Conservation (phyloP, 257 asterid species). For the Capsicum baccatum region DNA sequence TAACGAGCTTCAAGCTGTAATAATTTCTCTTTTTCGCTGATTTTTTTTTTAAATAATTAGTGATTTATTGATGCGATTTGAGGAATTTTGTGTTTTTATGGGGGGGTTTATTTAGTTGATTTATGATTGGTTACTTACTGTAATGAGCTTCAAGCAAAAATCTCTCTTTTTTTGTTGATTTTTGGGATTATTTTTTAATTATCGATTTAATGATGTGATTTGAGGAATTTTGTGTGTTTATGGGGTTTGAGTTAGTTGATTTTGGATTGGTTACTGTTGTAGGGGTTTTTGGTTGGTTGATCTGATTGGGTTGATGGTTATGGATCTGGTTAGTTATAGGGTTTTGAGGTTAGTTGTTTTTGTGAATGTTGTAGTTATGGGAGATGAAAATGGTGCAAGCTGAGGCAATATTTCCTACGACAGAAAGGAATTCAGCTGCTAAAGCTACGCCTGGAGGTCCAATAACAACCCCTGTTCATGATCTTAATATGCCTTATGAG, state of each 20-base stretch:
- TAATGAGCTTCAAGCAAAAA: constrained; percentile 17
- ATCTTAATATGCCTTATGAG: constrained; percentile 93
- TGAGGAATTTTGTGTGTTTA: not conserved
- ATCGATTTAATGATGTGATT: not conserved
- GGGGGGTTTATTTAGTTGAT: too few species aligned
- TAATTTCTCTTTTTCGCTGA: too few species aligned
- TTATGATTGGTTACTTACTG: too few species aligned
- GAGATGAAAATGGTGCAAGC: constrained; percentile 94
- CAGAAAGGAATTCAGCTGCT: constrained; percentile 68
- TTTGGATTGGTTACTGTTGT: not conserved
- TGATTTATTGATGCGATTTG: too few species aligned
- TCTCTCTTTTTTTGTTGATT: not conserved
- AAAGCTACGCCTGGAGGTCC: constrained; percentile 63
- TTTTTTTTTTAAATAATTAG: too few species aligned
- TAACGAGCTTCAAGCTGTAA: too few species aligned
- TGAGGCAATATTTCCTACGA: constrained; percentile 83
- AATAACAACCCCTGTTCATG: constrained; percentile 72
- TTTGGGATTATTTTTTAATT: not conserved
- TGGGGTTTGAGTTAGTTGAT: not conserved
- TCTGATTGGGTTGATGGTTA: constrained; percentile 32
- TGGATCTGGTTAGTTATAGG: constrained; percentile 39
- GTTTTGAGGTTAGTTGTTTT: constrained; percentile 29
- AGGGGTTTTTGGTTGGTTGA: constrained; percentile 26
- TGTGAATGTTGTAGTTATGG: constrained; percentile 64
- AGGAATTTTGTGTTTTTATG: too few species aligned